Base-by-base conservation (phyloP, 495 filamentous ascomycete genomes). In the Penicillium arizonense region DNA sequence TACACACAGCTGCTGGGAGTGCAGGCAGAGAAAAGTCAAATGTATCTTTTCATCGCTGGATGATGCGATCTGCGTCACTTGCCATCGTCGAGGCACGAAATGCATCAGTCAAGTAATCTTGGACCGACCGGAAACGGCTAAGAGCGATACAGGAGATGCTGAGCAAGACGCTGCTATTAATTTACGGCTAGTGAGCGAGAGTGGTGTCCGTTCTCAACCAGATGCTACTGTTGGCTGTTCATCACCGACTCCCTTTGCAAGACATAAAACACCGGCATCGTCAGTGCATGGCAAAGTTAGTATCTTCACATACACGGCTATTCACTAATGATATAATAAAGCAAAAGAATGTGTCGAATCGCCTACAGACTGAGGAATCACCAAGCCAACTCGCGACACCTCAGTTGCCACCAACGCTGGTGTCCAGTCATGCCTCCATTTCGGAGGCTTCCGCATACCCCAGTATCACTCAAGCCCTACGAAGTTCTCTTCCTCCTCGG, bases 61-160 rank as follows among this genome's bases (percentile, higher is more conserved):
- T 4, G 65, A 72, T 26, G 39, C 59, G 13, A 61, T 36, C 18
- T 82, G 79, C 50, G 59, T 64, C 36, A 67, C 68, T 14, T 81
- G 79, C 50, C 49, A 55, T 24, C 61, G 73, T 33, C 73, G 77
- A 1, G 47, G 57, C 24, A 57, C 50, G 4, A 41, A 14, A 20
- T 80, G 77, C 47, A 56, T 76, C 47, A 63, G 72, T 48, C 77
- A 80, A 52, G 74, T 75, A 20, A 46, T 58, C 26, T 56, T 57
- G 16, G 64, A 73, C 24, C 21, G 46, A 16, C 34, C 44, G 10
- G 38, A 53, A 14, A 37, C 55, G 11, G 40, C 58, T 12, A 33
- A 33, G 18, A 53, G 43, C 30, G 49, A 46, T 67, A 42, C 56
- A 53, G 12, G 57, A 56, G 26, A 56, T 65, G 36, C 58, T 69